Percentiles rank a stretch among this genome's conserved stretches.
Conservation (phyloP, 768 basidiomycete species). For the Chalciporus sphaerocephalus region DNA sequence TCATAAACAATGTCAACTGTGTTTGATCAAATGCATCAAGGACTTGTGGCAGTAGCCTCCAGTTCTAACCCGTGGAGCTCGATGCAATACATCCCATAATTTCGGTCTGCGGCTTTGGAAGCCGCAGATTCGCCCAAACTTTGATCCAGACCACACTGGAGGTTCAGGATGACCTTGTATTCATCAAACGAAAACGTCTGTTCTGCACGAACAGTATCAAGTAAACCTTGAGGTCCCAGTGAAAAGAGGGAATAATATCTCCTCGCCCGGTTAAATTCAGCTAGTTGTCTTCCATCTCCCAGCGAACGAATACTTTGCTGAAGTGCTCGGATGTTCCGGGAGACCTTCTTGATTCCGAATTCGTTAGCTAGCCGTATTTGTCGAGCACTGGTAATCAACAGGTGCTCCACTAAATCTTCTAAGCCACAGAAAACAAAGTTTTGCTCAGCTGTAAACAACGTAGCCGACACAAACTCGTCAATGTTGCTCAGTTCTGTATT, state of each 20-base stretch:
- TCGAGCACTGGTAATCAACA: constrained; percentile 72
- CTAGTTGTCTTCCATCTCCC: constrained; percentile 52
- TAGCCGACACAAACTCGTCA: constrained; percentile 63
- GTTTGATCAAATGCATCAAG: constrained; percentile 19
- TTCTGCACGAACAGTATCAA: constrained; percentile 61
- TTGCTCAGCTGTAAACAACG: constrained; percentile 60
- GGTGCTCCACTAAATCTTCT: constrained; percentile 77
- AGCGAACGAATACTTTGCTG: constrained; percentile 88
- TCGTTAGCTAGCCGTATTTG: constrained; percentile 64
- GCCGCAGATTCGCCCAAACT: constrained; percentile 46
- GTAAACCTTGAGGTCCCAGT: constrained; percentile 68
- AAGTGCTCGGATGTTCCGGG: constrained; percentile 83
- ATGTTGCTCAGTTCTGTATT: constrained; percentile 74
- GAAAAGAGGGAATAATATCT: constrained; percentile 79
- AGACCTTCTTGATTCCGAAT: constrained; percentile 81
- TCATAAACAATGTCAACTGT: constrained; percentile 4
- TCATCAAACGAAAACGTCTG: constrained; percentile 83
- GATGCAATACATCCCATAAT: constrained; percentile 85
- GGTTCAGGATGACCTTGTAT: constrained; percentile 84
- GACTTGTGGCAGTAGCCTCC: constrained; percentile 39
- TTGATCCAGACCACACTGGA: constrained; percentile 83
- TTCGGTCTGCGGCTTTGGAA: constrained; percentile 56
- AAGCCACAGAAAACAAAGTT: constrained; percentile 83
- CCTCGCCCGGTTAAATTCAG: constrained; percentile 73
- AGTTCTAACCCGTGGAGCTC: constrained; percentile 82